phyloP scores from a whole-genome alignment of 129 eudicot genomes.

The Lactuca saligna region DNA sequence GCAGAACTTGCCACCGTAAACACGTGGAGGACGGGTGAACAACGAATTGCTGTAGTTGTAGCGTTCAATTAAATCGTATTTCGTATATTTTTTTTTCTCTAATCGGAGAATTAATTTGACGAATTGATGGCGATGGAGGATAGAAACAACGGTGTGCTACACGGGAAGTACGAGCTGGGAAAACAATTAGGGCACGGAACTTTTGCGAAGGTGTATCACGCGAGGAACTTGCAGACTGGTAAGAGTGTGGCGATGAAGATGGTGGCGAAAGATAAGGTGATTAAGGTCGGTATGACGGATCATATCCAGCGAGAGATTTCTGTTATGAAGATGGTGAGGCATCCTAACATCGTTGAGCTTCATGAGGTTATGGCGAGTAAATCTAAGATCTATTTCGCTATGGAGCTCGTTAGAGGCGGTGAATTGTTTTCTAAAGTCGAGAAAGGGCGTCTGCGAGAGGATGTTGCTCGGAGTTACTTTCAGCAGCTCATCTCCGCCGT shows the following conservation, averaged over 20 bases:
- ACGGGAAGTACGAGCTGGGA: slow-evolving; percentile 82
- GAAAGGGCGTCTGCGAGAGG: slow-evolving; percentile 61
- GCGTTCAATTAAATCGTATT: slow-evolving; percentile 11
- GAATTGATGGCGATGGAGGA: slow-evolving; percentile 52
- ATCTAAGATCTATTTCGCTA: slow-evolving; percentile 72
- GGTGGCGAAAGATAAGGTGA: slow-evolving; percentile 77
- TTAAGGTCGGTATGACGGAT: slow-evolving; percentile 74
- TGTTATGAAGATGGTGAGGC: slow-evolving; percentile 78
- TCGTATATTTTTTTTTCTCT: background rate
- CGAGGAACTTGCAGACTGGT: slow-evolving; percentile 47
- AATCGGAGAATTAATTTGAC: background rate
- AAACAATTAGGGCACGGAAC: slow-evolving; percentile 79
- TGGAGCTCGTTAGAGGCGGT: slow-evolving; percentile 92
- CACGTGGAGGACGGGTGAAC: slow-evolving; percentile 89
- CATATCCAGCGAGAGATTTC: slow-evolving; percentile 81
- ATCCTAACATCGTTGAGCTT: slow-evolving; percentile 78
- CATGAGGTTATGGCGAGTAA: slow-evolving; percentile 86
- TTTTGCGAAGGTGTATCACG: slow-evolving; percentile 79
- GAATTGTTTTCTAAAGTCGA: slow-evolving; percentile 66
- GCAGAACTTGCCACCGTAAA: slow-evolving; percentile 93
- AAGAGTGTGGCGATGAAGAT: slow-evolving; percentile 81
- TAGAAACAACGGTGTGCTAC: slow-evolving; percentile 44
- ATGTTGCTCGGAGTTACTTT: slow-evolving; percentile 67
- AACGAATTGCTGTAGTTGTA: background rate
- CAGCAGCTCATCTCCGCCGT: slow-evolving; percentile 86